Conservation (phyloP, 306 rosid genomes). For the Chamaecrista fasciculata region DNA sequence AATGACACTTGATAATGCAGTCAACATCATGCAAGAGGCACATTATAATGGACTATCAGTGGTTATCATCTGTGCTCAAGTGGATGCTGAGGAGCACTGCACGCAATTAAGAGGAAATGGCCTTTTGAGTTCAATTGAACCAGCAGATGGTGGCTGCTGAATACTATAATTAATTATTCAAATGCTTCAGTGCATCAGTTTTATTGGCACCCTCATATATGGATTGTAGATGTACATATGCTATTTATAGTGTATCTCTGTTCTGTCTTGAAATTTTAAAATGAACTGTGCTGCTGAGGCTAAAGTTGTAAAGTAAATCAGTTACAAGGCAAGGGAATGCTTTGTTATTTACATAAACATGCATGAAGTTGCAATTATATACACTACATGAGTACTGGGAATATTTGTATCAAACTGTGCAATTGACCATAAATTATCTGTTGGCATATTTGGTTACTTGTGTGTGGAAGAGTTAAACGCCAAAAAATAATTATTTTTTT, state of each 20-base stretch:
- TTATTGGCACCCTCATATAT: background rate
- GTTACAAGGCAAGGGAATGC: constrained; percentile 21
- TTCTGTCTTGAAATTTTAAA: background rate
- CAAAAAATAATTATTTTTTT: too few species aligned
- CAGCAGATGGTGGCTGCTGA: constrained; percentile 78
- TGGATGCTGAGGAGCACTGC: constrained; percentile 94
- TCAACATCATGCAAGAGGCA: constrained; percentile 94
- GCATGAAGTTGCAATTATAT: background rate
- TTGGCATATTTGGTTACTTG: background rate
- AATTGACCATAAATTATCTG: background rate
- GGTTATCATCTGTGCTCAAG: constrained; percentile 81
- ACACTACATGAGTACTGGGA: background rate
- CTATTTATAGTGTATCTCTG: constrained; percentile 3
- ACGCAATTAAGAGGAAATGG: constrained; percentile 93
- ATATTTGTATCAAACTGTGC: background rate
- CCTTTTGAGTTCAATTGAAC: constrained; percentile 83
- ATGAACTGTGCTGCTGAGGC: background rate
- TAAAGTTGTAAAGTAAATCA: constrained; percentile 26
- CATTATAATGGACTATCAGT: constrained; percentile 81
- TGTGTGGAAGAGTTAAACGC: background rate
- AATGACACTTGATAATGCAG: constrained; percentile 88
- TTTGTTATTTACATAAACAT: background rate
- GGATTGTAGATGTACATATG: constrained; percentile 17
- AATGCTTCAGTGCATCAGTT: constrained; percentile 22
- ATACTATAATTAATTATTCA: too few species aligned